Evolutionary conservation across 345 rosid genomes (phyloP), one percentile per base, ranked within the genome.

Genomic region (Salix viminalis): DNA sequence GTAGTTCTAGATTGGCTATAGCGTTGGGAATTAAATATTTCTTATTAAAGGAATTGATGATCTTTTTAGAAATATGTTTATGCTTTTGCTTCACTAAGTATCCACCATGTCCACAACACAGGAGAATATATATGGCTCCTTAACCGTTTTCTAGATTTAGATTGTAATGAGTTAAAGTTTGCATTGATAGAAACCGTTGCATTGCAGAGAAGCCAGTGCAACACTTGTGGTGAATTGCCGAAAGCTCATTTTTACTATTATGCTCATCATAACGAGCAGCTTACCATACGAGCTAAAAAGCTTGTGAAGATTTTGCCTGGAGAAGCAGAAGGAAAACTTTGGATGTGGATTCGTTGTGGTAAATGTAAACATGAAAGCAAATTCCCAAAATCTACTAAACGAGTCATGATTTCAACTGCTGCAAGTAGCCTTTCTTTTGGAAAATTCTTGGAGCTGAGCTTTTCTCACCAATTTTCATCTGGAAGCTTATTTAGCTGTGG

Each of bases 341-440:
- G 99, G 99, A 96, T 93, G 99, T 96, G 99, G 99, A 88, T 97
- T 81, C 75, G 93, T 37, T 96, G 98, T 77, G 86, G 90, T 52
- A 89, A 90, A 88, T 96, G 99, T 82, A 87, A 83, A 77, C 73
- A 80, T 76, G 85, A 79, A 68, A 88, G 75, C 79, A 89, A 89
- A 64, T 71, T 58, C n/a, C 75, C 83, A 26, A 88, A 77, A 75
- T 84, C 95, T 65, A 91, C 99, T 23, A 93, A 91, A 84, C 89
- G 98, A 83, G 96, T 96, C 46, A 74, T 91, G 69, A 77, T 96
- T 72, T 96, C 97, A 19, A 75, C 85, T 77, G 89, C 94, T 77
- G 94, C 97, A 42, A 86, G 91, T 41, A 77, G 89, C 82, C 82
- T 96, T 83, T 96, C 99, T 61, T 91, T 93, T 66, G 98, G 99